These are phyloP conservation scores for Citrullus amarus DNA, from an alignment of 306 rosid genomes.

Conservation along the genomic window DNA sequence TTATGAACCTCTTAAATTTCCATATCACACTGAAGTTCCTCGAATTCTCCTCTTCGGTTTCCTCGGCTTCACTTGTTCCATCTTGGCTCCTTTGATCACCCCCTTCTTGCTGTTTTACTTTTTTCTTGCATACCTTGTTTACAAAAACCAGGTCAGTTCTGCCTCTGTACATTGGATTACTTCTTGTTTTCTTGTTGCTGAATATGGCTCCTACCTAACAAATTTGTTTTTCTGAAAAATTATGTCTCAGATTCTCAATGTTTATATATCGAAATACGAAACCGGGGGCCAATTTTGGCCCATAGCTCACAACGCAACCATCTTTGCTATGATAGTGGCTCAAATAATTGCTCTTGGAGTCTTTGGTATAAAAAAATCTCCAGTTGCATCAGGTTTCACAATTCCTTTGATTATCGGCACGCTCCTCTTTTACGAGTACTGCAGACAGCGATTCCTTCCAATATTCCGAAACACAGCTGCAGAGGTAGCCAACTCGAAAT, in stretches of 20 bases:
- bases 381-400: conserved; percentile 69
- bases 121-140: conserved; percentile 71
- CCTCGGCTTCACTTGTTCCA: conserved; percentile 71
- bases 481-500: conserved; percentile 43
- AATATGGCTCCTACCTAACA: background rate
- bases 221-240: background rate
- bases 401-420: conserved; percentile 63
- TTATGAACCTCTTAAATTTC: conserved; percentile 36
- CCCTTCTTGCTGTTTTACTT: conserved; percentile 80
- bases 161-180: background rate
- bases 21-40: conserved; percentile 88
- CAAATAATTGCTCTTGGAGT: conserved; percentile 85
- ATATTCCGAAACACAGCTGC: conserved; percentile 42
- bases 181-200: background rate
- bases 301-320: conserved; percentile 50
- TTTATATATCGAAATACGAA: conserved; percentile 56
- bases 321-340: conserved; percentile 52
- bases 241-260: conserved; percentile 60
- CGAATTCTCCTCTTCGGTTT: conserved; percentile 76
- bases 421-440: conserved; percentile 61
- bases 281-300: conserved; percentile 80
- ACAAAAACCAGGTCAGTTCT: conserved; percentile 70
- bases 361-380: conserved; percentile 57
- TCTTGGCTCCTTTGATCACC: conserved; percentile 75
- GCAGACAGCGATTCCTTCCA: conserved; percentile 75